These are phyloP conservation scores for Globisporangium megalacanthum DNA, from an alignment of 352 stramenopile species.

Conservation along the genomic window DNA sequence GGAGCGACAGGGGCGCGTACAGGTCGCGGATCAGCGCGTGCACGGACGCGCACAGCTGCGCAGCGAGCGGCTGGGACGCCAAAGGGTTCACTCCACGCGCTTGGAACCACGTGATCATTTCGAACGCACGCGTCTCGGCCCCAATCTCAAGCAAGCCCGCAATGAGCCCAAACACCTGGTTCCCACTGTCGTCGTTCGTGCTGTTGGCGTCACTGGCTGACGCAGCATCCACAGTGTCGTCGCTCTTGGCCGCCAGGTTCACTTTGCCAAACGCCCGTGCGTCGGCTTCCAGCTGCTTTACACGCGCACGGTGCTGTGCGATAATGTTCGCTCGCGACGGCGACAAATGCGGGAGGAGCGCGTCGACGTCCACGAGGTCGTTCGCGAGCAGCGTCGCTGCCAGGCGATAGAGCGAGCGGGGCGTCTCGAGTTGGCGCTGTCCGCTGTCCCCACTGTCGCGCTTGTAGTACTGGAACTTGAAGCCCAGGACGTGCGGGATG, in stretches of 20 bases:
- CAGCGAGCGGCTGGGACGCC: conserved; percentile 49
- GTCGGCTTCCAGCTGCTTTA: conserved; percentile 47
- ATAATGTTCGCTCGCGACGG: conserved; percentile 65
- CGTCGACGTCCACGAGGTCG: conserved; percentile 69
- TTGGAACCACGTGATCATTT: conserved; percentile 81
- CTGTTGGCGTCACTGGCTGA: conserved; percentile 11
- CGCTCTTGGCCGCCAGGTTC: conserved; percentile 48
- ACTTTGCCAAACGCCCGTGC: conserved; percentile 73
- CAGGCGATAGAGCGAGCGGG: conserved; percentile 73
- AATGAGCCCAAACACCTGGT: conserved; percentile 82
- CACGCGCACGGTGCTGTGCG: conserved; percentile 23
- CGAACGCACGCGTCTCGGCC: conserved; percentile 50
- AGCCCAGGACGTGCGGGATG: conserved; percentile 89
- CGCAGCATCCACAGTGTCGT: conserved; percentile 18
- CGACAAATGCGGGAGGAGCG: conserved; percentile 71
- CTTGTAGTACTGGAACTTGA: conserved; percentile 93
- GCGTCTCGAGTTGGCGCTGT: conserved; percentile 25
- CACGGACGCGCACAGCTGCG: conserved; percentile 64
- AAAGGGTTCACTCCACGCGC: conserved; percentile 59
- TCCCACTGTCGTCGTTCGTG: conserved; percentile 34
- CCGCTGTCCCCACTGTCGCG: conserved; percentile 26
- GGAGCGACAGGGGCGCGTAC: conserved; percentile 52
- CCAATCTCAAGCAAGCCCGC: conserved; percentile 77
- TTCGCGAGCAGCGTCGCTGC: conserved; percentile 86
- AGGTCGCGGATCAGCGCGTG: conserved; percentile 51